A percentile compares a stretch with the other conserved stretches of the same genome.
phyloP scores from a whole-genome alignment of 2,329 filamentous ascomycete species.

The Dactylella cylindrospora region DNA sequence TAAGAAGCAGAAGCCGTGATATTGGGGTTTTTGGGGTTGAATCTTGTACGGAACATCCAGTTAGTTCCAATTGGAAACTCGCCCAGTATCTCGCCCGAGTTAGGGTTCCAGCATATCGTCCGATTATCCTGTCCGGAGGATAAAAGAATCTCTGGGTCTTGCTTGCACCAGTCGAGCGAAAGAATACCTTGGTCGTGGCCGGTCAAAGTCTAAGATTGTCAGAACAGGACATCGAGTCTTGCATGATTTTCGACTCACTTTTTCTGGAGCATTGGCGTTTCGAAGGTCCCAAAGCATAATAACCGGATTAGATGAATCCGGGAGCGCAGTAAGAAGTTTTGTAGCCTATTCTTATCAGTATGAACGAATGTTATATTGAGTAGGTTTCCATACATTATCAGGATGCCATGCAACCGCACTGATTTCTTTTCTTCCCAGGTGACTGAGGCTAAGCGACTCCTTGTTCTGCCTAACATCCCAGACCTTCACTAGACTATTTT shows the following conservation, averaged over 20 bases:
- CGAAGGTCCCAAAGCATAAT: slow-evolving; percentile 93
- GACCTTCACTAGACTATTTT: slow-evolving; percentile 91
- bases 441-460: slow-evolving; percentile 91
- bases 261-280: slow-evolving; percentile 91
- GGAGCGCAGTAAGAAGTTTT: slow-evolving; percentile 87
- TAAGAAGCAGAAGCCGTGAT: slow-evolving; percentile 94
- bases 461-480: slow-evolving; percentile 99
- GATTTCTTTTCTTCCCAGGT: slow-evolving; percentile 82
- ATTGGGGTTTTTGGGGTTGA: slow-evolving; percentile 89
- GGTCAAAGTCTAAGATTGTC: slow-evolving; percentile 65
- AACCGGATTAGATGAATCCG: slow-evolving; percentile 81
- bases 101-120: slow-evolving; percentile 93
- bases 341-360: slow-evolving; percentile 62
- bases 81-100: slow-evolving; percentile 81
- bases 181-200: slow-evolving; percentile 94
- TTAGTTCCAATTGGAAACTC: slow-evolving; percentile 98
- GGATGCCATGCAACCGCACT: slow-evolving; percentile 98
- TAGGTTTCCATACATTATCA: slow-evolving; percentile 62
- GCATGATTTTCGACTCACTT: slow-evolving; percentile 51
- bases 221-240: slow-evolving; percentile 21
- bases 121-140: slow-evolving; percentile 97
- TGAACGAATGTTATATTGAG: slow-evolving; percentile 17
- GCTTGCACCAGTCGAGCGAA: slow-evolving; percentile 90
- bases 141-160: slow-evolving; percentile 83
- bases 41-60: slow-evolving; percentile 95